These are phyloP conservation scores for Camillea tinctor DNA, from an alignment of 2,329 filamentous ascomycete genomes.

Conservation along the genomic window DNA sequence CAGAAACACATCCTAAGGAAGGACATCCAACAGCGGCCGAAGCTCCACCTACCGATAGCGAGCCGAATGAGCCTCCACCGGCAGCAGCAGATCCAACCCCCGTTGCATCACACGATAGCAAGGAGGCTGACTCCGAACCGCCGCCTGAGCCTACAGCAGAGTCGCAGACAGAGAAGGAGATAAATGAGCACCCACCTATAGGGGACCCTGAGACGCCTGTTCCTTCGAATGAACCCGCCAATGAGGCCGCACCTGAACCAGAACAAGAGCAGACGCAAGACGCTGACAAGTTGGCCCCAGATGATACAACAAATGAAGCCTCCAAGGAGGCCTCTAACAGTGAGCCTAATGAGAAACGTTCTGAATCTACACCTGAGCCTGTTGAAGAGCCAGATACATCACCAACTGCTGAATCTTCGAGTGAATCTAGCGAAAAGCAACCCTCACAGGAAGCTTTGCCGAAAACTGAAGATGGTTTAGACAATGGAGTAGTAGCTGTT, in stretches of 20 bases:
- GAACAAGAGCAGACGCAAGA: slow-evolving; percentile 1
- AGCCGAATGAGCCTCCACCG: not conserved
- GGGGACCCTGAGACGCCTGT: not conserved
- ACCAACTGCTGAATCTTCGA: not conserved
- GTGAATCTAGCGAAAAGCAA: not conserved
- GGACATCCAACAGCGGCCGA: slow-evolving; percentile 1
- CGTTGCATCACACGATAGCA: not conserved
- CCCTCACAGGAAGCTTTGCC: not conserved
- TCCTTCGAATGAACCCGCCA: not conserved
- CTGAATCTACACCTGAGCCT: not conserved
- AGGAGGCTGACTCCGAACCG: not conserved
- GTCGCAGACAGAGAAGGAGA: not conserved
- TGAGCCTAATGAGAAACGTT: not conserved
- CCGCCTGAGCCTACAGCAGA: slow-evolving; percentile 1
- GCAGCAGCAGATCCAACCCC: not conserved
- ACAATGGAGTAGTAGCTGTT: not conserved
- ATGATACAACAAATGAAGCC: slow-evolving; percentile 5
- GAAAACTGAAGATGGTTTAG: not conserved
- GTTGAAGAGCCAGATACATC: not conserved
- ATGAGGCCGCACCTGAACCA: slow-evolving; percentile 4
- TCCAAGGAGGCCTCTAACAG: not conserved
- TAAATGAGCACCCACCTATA: not conserved
- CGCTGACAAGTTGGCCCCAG: not conserved
- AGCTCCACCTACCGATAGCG: slow-evolving; percentile 1
- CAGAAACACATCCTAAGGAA: slow-evolving; percentile 3